Conservation (phyloP, 2,329 filamentous ascomycete genomes). For the Colletotrichum nymphaeae region DNA sequence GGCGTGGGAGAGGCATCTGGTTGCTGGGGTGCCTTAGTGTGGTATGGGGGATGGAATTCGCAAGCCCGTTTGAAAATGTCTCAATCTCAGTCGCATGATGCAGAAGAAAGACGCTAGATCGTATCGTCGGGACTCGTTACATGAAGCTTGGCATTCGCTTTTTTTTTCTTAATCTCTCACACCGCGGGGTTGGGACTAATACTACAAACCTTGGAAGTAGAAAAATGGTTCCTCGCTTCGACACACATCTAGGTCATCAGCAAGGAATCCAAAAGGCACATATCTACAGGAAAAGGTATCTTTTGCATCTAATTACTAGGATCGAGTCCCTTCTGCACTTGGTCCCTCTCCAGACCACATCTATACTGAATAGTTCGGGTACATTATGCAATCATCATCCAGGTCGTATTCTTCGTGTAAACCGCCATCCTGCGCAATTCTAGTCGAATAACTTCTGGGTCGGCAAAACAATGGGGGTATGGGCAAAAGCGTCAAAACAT, state of each 20-base stretch:
- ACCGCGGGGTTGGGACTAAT: no score
- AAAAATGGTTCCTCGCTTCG: no score
- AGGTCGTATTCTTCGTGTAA: conserved; percentile 36
- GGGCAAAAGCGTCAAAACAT: conserved; percentile 32
- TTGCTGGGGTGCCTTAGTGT: neutral
- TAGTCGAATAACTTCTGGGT: conserved; percentile 12
- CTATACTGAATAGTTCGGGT: conserved; percentile 23
- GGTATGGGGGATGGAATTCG: neutral
- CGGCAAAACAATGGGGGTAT: conserved; percentile 34
- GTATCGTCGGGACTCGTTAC: conserved; percentile 5
- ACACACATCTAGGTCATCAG: neutral
- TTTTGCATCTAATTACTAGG: conserved; percentile 34
- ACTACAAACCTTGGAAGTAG: neutral
- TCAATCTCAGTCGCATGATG: conserved; percentile 24
- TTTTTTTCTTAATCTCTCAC: neutral
- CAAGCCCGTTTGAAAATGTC: conserved; percentile 32
- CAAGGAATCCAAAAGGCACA: neutral
- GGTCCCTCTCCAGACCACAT: conserved; percentile 12
- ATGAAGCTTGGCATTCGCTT: neutral
- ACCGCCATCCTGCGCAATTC: conserved; percentile 31
- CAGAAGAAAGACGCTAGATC: conserved; percentile 26
- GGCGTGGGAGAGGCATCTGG: neutral
- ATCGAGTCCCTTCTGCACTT: neutral
- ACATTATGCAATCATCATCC: conserved; percentile 34
- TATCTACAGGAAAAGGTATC: conserved; percentile 6